Evolutionary conservation across 306 rosid genomes (phyloP).

Genomic region (Dryas drummondii): DNA sequence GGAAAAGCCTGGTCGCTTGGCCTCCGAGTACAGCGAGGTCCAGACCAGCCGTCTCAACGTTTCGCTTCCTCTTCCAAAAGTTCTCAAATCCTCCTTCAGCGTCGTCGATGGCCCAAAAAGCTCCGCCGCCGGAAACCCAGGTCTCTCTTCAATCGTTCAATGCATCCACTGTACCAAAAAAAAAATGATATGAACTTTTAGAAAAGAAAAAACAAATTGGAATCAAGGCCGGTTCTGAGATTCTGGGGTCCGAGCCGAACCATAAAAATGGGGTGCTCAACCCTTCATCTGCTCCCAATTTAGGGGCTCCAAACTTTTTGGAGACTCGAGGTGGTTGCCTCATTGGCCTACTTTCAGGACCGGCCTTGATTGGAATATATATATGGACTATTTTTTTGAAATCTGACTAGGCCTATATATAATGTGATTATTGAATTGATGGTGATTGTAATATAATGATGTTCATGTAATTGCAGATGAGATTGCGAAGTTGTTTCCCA

Average conservation of each 20-base stretch:
- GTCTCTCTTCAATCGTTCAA: slow-evolving; percentile 24
- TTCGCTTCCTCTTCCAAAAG: slow-evolving; percentile 70
- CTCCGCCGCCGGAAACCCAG: slow-evolving; percentile 87
- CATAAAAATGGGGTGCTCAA: too few species aligned
- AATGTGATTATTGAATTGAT: background rate
- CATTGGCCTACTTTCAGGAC: too few species aligned
- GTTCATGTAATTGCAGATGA: slow-evolving; percentile 45
- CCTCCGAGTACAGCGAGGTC: slow-evolving; percentile 70
- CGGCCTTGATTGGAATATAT: too few species aligned
- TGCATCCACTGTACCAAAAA: too few species aligned
- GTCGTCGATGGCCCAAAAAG: slow-evolving; percentile 72
- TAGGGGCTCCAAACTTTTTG: too few species aligned
- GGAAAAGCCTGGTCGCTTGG: slow-evolving; percentile 48
- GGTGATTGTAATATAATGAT: background rate
- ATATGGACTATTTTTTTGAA: background rate
- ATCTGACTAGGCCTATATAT: background rate
- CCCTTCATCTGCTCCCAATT: too few species aligned
- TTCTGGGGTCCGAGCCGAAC: too few species aligned
- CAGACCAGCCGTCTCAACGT: slow-evolving; percentile 70
- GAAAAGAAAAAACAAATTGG: too few species aligned
- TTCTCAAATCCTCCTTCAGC: slow-evolving; percentile 53
- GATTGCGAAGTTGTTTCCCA: slow-evolving; percentile 81
- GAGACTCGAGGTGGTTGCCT: too few species aligned
- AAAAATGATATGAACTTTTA: too few species aligned
- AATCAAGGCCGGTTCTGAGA: too few species aligned